A percentile compares a stretch with the other conserved stretches of the same genome.
phyloP scores from a whole-genome alignment of 2,329 filamentous ascomycete species.

The Ophiostoma himal-ulmi region DNA sequence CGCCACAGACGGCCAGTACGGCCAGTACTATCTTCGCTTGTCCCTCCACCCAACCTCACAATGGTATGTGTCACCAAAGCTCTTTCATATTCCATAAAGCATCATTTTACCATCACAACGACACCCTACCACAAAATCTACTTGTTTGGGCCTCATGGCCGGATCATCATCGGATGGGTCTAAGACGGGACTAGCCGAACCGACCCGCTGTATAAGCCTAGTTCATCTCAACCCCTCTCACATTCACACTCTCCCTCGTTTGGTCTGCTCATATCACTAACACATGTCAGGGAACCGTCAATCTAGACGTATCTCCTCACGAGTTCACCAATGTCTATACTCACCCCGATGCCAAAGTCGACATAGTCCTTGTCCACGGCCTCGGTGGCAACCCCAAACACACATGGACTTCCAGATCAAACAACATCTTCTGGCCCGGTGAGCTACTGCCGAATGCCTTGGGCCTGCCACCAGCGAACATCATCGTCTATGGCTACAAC shows the following conservation, averaged over 20 bases:
- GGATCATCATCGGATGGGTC: not conserved
- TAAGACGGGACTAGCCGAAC: not conserved
- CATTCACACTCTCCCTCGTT: not conserved
- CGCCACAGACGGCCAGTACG: not conserved
- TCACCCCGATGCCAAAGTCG: conserved; percentile 53
- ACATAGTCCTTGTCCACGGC: conserved; percentile 66
- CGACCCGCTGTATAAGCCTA: not conserved
- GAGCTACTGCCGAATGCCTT: conserved; percentile 60
- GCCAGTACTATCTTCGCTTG: not conserved
- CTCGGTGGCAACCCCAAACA: conserved; percentile 59
- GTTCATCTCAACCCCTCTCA: not conserved
- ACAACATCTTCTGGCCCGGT: conserved; percentile 61
- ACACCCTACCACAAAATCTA: not conserved
- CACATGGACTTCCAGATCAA: conserved; percentile 55
- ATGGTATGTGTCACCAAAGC: not conserved
- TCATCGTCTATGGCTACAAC: conserved; percentile 70
- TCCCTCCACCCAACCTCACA: not conserved
- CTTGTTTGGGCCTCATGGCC: not conserved
- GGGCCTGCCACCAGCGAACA: conserved; percentile 51
- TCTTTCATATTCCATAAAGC: not conserved
- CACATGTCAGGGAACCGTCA: conserved; percentile 13
- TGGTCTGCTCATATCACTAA: not conserved
- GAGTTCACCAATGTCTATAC: conserved; percentile 55
- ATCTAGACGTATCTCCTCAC: conserved; percentile 35
- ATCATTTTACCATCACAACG: not conserved